These are phyloP conservation scores for Camellia sinensis DNA, from an alignment of 148 eudicot species.

Conservation along the genomic window DNA sequence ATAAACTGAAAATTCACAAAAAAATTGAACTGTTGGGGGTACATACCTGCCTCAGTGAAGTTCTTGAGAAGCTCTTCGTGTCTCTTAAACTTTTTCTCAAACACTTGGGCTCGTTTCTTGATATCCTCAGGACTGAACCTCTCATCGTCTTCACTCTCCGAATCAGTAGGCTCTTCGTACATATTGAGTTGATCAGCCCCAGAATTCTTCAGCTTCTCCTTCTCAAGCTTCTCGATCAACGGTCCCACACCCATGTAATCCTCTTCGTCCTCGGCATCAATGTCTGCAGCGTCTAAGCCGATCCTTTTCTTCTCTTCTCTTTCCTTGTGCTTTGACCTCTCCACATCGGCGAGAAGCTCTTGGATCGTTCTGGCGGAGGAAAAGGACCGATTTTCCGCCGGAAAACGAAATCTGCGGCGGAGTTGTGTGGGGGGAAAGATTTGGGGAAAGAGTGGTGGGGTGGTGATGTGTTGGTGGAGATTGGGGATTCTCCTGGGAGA, in stretches of 20 bases:
- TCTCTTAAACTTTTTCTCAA: constrained; percentile 47
- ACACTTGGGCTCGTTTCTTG: constrained; percentile 22
- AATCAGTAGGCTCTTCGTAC: constrained; percentile 54
- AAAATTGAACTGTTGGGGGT: background rate
- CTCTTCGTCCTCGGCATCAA: constrained; percentile 61
- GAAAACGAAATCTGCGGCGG: background rate
- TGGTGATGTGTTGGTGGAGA: background rate
- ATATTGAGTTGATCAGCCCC: constrained; percentile 12
- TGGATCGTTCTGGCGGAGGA: constrained; percentile 13
- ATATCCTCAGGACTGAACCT: constrained; percentile 31
- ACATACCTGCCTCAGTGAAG: constrained; percentile 51
- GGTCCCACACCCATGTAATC: constrained; percentile 69
- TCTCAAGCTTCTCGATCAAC: constrained; percentile 66
- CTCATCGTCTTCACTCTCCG: constrained; percentile 60
- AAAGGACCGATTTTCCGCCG: constrained; percentile 13
- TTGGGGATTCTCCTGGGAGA: background rate
- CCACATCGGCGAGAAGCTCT: constrained; percentile 27
- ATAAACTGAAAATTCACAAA: background rate
- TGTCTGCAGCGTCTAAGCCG: constrained; percentile 52
- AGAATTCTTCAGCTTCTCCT: constrained; percentile 27
- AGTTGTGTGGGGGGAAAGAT: background rate
- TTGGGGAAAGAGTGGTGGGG: background rate
- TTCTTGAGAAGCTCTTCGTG: constrained; percentile 54
- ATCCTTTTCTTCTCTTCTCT: constrained; percentile 52
- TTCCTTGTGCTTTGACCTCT: constrained; percentile 46